Evolutionary conservation across 1,284 basidiomycete species (phyloP).

Genomic region (Polyporus tsugae): DNA sequence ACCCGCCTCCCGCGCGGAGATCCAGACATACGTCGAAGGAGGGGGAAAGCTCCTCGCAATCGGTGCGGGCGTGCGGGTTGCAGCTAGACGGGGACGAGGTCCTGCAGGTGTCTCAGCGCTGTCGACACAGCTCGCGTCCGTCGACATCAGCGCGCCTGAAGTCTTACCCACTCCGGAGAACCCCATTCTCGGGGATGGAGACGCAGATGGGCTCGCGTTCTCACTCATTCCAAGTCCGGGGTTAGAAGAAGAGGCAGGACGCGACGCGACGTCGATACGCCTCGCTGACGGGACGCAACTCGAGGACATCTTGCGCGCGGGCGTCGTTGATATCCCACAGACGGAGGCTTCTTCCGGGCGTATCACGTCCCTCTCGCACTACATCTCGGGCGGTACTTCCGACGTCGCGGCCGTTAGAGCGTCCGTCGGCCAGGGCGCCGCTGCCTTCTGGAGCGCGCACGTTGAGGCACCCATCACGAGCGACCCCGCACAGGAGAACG

Average conservation of each 20-base stretch:
- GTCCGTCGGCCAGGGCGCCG: constrained; percentile 60
- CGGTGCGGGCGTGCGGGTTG: constrained; percentile 40
- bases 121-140: no score
- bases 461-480: constrained; percentile 64
- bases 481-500: constrained; percentile 44
- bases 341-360: constrained; percentile 32
- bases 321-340: constrained; percentile 39
- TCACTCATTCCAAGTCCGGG: constrained; percentile 40
- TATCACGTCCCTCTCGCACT: constrained; percentile 46
- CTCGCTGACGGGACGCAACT: constrained; percentile 8
- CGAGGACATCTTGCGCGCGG: constrained; percentile 38
- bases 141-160: no score
- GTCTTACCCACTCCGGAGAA: neutral
- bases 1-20: constrained; percentile 60
- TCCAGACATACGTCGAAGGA: constrained; percentile 69
- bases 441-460: constrained; percentile 69
- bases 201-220: constrained; percentile 26
- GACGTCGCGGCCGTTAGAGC: constrained; percentile 60
- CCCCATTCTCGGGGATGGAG: constrained; percentile 20
- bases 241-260: neutral
- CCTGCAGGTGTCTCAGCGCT: no score
- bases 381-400: constrained; percentile 31
- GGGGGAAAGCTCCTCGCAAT: constrained; percentile 63
- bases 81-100: neutral
- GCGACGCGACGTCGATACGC: neutral